A percentile compares a stretch with the other conserved stretches of the same genome.
Conservation (phyloP, 2,329 filamentous ascomycete species). For the Triangularia setosa region DNA sequence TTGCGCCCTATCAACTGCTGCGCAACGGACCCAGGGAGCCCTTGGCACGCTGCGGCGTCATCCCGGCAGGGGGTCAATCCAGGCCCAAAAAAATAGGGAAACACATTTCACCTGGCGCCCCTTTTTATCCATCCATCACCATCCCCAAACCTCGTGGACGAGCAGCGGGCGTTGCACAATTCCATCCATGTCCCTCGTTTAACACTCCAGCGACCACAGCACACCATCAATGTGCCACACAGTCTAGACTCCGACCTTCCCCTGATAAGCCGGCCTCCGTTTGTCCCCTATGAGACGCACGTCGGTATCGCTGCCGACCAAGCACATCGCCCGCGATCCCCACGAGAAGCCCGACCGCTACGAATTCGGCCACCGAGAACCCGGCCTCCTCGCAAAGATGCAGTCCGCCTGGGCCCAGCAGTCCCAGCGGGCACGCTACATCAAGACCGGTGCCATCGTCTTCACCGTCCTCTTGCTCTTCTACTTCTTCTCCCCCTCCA, state of each 20-base stretch:
- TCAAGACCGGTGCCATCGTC: constrained; percentile 61
- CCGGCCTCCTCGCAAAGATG: constrained; percentile 50
- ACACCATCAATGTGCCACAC: background rate
- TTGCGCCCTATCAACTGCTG: background rate
- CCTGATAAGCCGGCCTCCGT: constrained; percentile 7
- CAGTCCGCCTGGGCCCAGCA: constrained; percentile 59
- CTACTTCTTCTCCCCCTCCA: constrained; percentile 59
- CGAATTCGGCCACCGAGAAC: constrained; percentile 41
- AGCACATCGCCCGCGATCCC: constrained; percentile 57
- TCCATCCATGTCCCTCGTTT: constrained; percentile 22
- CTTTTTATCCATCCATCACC: background rate
- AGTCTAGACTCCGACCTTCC: background rate
- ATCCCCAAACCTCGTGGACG: background rate
- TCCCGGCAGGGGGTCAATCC: background rate
- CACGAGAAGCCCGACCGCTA: constrained; percentile 64
- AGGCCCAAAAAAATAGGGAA: background rate
- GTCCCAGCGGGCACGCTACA: constrained; percentile 61
- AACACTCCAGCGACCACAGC: background rate
- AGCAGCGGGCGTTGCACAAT: background rate
- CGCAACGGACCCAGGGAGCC: background rate
- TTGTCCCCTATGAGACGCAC: constrained; percentile 56
- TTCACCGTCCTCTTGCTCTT: constrained; percentile 58
- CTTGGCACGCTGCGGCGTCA: constrained; percentile 4
- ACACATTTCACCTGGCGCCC: constrained; percentile 2
- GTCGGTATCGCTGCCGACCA: constrained; percentile 60